Base-by-base conservation (phyloP, 495 filamentous ascomycete species). In the Tirmania nivea region DNA sequence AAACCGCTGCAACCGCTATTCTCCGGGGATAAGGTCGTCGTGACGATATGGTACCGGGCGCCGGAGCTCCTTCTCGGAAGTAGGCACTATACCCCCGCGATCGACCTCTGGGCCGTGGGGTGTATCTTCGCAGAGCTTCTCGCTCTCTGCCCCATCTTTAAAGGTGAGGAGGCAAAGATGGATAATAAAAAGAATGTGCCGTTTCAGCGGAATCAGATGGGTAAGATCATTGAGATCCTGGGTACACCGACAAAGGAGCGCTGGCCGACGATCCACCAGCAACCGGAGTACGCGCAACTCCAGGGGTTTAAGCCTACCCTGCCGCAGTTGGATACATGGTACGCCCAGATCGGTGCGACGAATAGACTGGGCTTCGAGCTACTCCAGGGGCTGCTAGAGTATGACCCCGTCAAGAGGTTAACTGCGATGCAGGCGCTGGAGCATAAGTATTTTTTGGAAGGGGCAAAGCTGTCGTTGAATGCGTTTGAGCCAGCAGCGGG, bases 41-140 rank as follows among this genome's bases (percentile, higher is more conserved):
- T 99, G 11, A 99, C 90, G 0, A 99, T 99, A 55, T 99, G 90
- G 90, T 99, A 99, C 59, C 86, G 90, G 20, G 92, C 90, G 0
- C 90, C 90, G 0, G 90, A 97, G 66, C 71, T 97, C 9, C 78
- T 97, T 0, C 78, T 97, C 17, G 90, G 90, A 10, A 84, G 78
- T 52, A 74, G 83, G 20, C 90, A 97, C 64, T 97, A 97, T 64
- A 97, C 90, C 0, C 86, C 90, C 0, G 92, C 90, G 16, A 83
- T 97, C 54, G 90, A 97, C 64, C 76, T 94, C 65, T 97, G 90
- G 90, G 92, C 90, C 12, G 81, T 97, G 2, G 90, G 90, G 1
- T 97, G 90, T 68, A 97, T 97, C 59, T 96, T 97, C 64, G 92
- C 89, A 12, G 90, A 97, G 65, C 72, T 97, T 2, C 71, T 97